Evolutionary conservation across 176 grass and related monocot genomes (phyloP).

Genomic region (Hyparrhenia diplandra): DNA sequence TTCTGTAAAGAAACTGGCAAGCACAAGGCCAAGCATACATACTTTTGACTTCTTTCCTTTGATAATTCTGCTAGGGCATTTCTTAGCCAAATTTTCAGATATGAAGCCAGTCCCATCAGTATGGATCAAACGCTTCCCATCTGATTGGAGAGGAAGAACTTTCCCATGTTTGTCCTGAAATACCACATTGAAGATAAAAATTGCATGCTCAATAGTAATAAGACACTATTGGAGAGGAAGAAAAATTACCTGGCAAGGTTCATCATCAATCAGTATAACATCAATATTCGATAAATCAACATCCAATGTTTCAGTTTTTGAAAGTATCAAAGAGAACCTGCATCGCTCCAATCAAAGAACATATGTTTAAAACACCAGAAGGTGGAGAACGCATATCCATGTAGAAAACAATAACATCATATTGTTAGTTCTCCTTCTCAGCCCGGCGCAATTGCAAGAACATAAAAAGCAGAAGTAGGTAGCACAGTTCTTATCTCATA

Average conservation of each 20-base stretch:
- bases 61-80: conserved; percentile 45
- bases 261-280: conserved; percentile 49
- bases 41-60: conserved; percentile 45
- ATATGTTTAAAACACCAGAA: neutral
- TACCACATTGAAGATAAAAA: neutral
- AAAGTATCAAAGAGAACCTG: conserved; percentile 77
- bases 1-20: neutral
- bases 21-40: neutral
- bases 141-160: conserved; percentile 10
- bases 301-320: conserved; percentile 60
- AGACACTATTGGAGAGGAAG: neutral
- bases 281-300: conserved; percentile 48
- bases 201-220: conserved; percentile 6
- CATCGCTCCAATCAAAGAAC: conserved; percentile 26
- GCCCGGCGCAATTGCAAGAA: conserved; percentile 1
- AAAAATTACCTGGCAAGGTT: conserved; percentile 51
- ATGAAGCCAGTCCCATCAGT: conserved; percentile 91
- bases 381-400: neutral
- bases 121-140: conserved; percentile 47
- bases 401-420: neutral
- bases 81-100: conserved; percentile 69
- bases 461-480: neutral
- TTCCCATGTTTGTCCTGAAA: conserved; percentile 40
- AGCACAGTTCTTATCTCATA: neutral
- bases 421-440: neutral